These are phyloP conservation scores for Tympanopsis confertula DNA, from an alignment of 2,329 filamentous ascomycete species.

Conservation along the genomic window DNA sequence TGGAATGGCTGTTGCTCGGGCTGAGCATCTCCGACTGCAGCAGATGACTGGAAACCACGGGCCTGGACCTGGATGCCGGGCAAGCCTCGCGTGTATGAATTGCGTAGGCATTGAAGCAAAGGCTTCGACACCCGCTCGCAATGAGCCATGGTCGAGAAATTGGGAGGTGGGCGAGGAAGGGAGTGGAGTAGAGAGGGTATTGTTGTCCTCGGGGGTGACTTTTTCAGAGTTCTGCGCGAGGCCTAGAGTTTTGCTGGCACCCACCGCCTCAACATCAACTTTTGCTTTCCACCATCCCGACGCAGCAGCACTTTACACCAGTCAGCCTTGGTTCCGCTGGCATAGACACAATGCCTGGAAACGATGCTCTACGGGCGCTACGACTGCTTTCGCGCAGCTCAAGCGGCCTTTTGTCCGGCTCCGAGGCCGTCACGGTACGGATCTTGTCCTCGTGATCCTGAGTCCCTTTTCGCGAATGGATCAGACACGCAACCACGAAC, in stretches of 20 bases:
- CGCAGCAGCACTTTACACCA: no score
- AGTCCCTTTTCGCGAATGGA: background rate
- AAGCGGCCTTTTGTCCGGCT: background rate
- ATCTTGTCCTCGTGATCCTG: background rate
- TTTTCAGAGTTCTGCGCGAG: no score
- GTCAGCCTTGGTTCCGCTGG: no score
- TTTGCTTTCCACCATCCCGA: no score
- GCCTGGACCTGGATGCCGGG: background rate
- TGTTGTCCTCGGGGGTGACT: background rate
- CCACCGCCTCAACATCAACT: no score
- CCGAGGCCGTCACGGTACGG: background rate
- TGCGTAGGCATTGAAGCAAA: conserved; percentile 1
- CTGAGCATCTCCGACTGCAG: background rate
- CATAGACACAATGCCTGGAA: background rate
- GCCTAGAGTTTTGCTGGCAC: no score
- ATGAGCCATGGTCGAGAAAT: background rate
- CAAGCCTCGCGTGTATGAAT: background rate
- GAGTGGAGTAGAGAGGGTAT: background rate
- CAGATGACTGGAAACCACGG: background rate
- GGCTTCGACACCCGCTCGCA: conserved; percentile 1
- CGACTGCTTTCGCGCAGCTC: background rate
- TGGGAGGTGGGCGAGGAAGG: background rate
- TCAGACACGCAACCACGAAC: no score
- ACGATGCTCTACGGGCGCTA: background rate
- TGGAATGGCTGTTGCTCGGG: background rate